Evolutionary conservation across 2,329 filamentous ascomycete species (phyloP), one percentile per base, ranked within the genome.

Genomic region (Cercospora sesami): DNA sequence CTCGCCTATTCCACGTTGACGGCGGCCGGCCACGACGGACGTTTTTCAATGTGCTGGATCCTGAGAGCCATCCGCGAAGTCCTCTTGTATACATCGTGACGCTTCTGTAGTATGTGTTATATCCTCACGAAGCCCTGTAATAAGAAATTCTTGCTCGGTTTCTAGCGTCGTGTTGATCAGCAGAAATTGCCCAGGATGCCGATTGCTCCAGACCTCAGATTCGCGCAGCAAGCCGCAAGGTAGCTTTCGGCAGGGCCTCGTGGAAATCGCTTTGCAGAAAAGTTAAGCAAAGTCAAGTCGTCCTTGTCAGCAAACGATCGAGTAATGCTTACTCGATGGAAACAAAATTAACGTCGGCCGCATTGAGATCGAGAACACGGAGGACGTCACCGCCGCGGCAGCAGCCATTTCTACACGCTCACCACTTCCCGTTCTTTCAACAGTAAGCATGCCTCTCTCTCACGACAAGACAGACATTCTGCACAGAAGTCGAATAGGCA

Each of bases 321-420:
- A 71, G 70, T 71, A 68, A 71, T 58, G 14, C 59, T 71, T 71
- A 71, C 70, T 71, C 69, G 69, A 71, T 70, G 31, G 45, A 65
- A 69, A 59, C 42, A 16, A n/a, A 57, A 36, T 57, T 59, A 58
- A 64, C 28, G 45, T 63, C 64, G 59, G 60, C 31, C 53, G 26
- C 36, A 42, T 66, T 53, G 42, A 53, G n/a, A 12, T 58, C 53
- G 53, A 58, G 26, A 31, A n/a, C 16, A 16, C 53, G 53, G 8
- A 14, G n/a, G 26, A 58, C 53, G 53, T 58, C 55, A 58, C 28
- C 55, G 48, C 48, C 28, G 12, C 48, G 21, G 48, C 48, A 23
- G 48, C 48, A 21, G 21, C 12, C 23, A 23, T 53, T 28, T 6
- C n/a, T 26, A 10, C 18, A 53, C 23, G 18, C 23, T 53, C 48